Percentiles rank a stretch among this genome's conserved stretches.
Evolutionary conservation across 352 stramenopile species (phyloP).

Genomic region (Phytophthora sojae): DNA sequence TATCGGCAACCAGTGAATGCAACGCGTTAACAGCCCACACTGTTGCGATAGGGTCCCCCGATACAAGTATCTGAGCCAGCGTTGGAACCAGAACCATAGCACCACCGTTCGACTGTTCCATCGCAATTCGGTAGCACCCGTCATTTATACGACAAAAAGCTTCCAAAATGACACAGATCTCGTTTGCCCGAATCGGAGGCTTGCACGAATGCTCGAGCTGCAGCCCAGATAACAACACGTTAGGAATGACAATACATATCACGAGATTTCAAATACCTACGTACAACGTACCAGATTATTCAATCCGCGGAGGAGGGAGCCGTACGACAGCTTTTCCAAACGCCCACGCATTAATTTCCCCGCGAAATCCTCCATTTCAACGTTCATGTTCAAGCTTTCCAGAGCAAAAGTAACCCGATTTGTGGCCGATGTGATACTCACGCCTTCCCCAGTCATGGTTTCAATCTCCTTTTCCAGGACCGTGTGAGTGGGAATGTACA

Average conservation of each 20-base stretch:
- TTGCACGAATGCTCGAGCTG: slow-evolving; percentile 76
- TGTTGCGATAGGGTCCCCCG: slow-evolving; percentile 57
- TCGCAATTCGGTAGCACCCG: slow-evolving; percentile 70
- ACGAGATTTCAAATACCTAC: neutral
- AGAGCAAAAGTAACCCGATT: slow-evolving; percentile 77
- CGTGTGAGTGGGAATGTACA: slow-evolving; percentile 62
- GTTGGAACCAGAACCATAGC: slow-evolving; percentile 49
- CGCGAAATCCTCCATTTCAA: slow-evolving; percentile 68
- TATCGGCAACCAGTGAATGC: slow-evolving; percentile 69
- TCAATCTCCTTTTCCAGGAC: slow-evolving; percentile 73
- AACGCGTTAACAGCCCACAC: slow-evolving; percentile 71
- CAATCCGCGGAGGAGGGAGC: slow-evolving; percentile 58
- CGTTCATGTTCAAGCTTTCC: slow-evolving; percentile 80
- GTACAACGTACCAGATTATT: slow-evolving; percentile 62
- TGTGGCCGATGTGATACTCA: slow-evolving; percentile 49
- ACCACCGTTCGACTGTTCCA: slow-evolving; percentile 54
- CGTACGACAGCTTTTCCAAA: slow-evolving; percentile 69
- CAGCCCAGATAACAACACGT: slow-evolving; percentile 3
- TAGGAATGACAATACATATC: slow-evolving; percentile 1
- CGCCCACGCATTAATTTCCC: slow-evolving; percentile 50
- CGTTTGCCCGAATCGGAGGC: slow-evolving; percentile 64
- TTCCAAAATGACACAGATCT: slow-evolving; percentile 75
- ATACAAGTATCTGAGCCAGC: slow-evolving; percentile 57
- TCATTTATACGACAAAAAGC: slow-evolving; percentile 79
- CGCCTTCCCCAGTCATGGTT: slow-evolving; percentile 52